These are phyloP conservation scores for Cladophialophora immunda DNA, from an alignment of 2,329 filamentous ascomycete genomes.

Conservation along the genomic window DNA sequence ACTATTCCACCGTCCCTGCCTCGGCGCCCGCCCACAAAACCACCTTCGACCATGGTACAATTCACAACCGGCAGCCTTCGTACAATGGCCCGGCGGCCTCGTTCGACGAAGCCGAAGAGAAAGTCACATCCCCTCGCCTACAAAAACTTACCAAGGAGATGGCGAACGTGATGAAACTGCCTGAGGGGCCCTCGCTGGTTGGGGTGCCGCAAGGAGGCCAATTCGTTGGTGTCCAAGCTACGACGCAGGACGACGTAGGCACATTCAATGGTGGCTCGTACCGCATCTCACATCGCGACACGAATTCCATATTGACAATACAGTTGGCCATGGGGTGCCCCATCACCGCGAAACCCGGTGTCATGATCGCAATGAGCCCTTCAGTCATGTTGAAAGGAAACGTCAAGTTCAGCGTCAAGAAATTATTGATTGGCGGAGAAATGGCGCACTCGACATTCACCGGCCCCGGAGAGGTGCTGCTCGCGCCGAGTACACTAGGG, in stretches of 20 bases:
- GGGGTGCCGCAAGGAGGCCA: conserved; percentile 60
- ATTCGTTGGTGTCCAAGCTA: conserved; percentile 70
- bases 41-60: conserved; percentile 38
- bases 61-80: conserved; percentile 35
- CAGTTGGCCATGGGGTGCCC: conserved; percentile 92
- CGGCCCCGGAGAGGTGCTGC: conserved; percentile 87
- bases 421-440: conserved; percentile 83
- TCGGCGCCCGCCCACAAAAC: conserved; percentile 39
- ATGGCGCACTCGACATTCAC: conserved; percentile 82
- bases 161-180: conserved; percentile 32
- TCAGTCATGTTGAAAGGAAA: conserved; percentile 83
- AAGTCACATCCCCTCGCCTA: conserved; percentile 22
- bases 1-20: conserved; percentile 38
- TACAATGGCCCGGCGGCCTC: conserved; percentile 31
- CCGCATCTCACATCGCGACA: conserved; percentile 89
- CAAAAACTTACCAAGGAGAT: conserved; percentile 35
- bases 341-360: conserved; percentile 79
- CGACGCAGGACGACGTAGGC: conserved; percentile 81
- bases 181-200: conserved; percentile 41
- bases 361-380: conserved; percentile 95
- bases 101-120: conserved; percentile 24
- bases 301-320: conserved; percentile 86
- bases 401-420: conserved; percentile 89
- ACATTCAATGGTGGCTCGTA: conserved; percentile 97
- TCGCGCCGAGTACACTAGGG: conserved; percentile 81